These are phyloP conservation scores for Selaginella moellendorffii DNA, from an alignment of 75 land plant genomes.

Conservation along the genomic window DNA sequence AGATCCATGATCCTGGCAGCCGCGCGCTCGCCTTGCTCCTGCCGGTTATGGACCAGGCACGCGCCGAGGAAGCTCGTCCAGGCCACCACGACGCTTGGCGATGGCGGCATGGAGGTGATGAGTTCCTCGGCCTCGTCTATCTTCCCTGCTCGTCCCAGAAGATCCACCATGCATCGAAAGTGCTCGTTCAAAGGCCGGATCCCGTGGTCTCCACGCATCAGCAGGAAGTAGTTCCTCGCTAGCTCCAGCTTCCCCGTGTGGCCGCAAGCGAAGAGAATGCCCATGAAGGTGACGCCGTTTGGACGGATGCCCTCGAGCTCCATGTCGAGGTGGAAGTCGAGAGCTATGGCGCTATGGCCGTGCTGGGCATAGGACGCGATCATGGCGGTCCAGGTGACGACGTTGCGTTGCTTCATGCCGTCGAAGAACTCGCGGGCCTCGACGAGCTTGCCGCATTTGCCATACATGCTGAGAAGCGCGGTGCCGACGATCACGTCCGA, in stretches of 20 bases:
- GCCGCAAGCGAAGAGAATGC: background rate
- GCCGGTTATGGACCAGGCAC: background rate
- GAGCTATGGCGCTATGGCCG: background rate
- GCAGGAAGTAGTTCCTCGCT: background rate
- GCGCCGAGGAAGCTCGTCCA: background rate
- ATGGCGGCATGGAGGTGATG: background rate
- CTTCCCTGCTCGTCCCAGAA: background rate
- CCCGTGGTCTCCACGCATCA: background rate
- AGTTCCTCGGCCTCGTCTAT: background rate
- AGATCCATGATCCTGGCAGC: background rate
- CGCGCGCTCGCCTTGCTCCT: background rate
- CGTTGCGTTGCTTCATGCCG: background rate
- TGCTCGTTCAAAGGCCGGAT: background rate
- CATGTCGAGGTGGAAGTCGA: background rate
- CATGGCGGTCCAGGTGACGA: slow-evolving; percentile 6
- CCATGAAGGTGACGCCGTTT: background rate
- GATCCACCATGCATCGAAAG: background rate
- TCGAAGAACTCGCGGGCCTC: slow-evolving; percentile 1
- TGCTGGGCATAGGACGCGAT: background rate
- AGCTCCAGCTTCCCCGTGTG: background rate
- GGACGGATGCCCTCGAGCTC: background rate
- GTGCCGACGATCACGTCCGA: background rate
- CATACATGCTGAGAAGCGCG: background rate
- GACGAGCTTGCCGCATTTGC: background rate
- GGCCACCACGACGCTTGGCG: background rate